Conservation (phyloP, 169 alveolate genomes). For the Neospora caninum region DNA sequence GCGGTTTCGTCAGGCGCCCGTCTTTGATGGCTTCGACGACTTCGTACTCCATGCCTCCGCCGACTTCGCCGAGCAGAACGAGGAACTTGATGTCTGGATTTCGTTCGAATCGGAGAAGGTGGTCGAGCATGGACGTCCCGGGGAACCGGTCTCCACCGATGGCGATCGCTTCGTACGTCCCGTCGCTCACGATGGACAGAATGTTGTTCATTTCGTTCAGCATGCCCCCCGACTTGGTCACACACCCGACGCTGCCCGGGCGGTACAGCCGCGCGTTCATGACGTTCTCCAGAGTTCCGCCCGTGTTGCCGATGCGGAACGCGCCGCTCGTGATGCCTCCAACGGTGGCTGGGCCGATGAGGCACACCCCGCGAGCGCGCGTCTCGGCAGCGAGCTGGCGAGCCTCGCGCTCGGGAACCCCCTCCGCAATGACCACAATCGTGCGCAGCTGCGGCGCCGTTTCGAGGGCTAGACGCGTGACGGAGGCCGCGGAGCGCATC, state of each 20-base stretch:
- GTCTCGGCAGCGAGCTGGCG: constrained; percentile 68
- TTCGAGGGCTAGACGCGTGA: constrained; percentile 65
- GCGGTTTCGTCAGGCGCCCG: constrained; percentile 74
- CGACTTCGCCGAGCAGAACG: constrained; percentile 72
- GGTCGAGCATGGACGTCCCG: constrained; percentile 68
- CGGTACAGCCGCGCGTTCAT: constrained; percentile 75
- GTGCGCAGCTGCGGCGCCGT: constrained; percentile 21
- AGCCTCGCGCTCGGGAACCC: constrained; percentile 72
- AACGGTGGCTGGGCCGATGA: constrained; percentile 77
- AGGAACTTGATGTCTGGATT: constrained; percentile 71
- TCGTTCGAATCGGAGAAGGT: constrained; percentile 71
- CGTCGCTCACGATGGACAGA: constrained; percentile 52
- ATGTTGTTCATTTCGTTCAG: constrained; percentile 75
- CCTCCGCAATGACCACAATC: constrained; percentile 64
- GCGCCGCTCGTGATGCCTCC: constrained; percentile 77
- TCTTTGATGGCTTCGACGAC: constrained; percentile 68
- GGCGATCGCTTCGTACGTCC: constrained; percentile 52
- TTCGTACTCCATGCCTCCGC: constrained; percentile 71
- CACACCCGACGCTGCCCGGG: constrained; percentile 74
- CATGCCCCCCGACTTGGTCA: constrained; percentile 77
- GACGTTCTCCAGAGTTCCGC: constrained; percentile 75
- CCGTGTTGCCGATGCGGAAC: constrained; percentile 75
- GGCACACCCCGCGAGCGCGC: constrained; percentile 64
- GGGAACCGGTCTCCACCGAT: constrained; percentile 64
- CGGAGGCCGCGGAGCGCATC: constrained; percentile 70